Evolutionary conservation across 352 stramenopile species (phyloP), one percentile per base, ranked within the genome.

Genomic region (Phytophthora meadii): DNA sequence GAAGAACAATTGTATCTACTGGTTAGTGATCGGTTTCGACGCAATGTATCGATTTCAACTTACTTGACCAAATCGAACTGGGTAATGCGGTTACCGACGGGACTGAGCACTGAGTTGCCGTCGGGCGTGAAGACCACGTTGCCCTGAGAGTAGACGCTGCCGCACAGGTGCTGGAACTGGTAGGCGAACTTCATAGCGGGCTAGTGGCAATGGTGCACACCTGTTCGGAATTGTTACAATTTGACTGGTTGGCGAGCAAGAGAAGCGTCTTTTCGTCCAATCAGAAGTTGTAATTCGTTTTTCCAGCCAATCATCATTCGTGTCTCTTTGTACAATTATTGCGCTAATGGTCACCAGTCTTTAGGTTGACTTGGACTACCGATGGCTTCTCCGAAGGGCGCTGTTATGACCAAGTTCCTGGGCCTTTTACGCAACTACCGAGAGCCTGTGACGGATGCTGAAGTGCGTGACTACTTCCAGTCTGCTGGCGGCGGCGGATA

Each of bases 31-130:
- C 17, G 27, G 34, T 24, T 30, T 7, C 1, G 5, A 11, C 7
- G 1, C 22, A 36, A 36, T 14, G 8, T 36, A 36, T 36, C 30
- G 14, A 12, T 36, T 36, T 11, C 1, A 8, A 88, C 84, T 74
- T 54, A 97, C 89, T 96, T 93, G 78, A 95, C 87, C 72, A 98
- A 81, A 64, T 98, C 94, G 68, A 98, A 98, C 64, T 97, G 86
- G 24, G 91, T 97, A 70, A 98, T 96, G 65, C 94, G 91, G 77
- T 98, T 98, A 48, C 94, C 91, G 34, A 98, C 94, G 34, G 94
- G 90, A 54, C 87, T 97, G 50, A 98, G 77, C 45, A 98, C 80
- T 37, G 81, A 90, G 75, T 98, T 98, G 50, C 94, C 92, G 47
- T 98, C 92, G 19, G 93, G 89, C 47, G 94, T 97, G 72, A 98